These are phyloP conservation scores for Paecilomyces dactylethromorphus DNA, from an alignment of 2,329 filamentous ascomycete genomes.

Conservation along the genomic window DNA sequence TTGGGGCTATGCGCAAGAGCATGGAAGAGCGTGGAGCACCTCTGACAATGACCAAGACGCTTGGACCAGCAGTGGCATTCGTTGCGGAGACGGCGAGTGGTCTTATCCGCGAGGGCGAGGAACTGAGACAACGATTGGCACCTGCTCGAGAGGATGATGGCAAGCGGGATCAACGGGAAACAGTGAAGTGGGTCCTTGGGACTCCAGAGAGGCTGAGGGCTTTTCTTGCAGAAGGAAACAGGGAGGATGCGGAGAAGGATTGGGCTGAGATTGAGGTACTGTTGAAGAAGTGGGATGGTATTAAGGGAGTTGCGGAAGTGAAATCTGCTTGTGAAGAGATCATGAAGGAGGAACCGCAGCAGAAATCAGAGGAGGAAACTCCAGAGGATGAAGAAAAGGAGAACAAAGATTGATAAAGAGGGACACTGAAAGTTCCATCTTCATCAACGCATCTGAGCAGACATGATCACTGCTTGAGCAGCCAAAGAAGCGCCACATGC, in stretches of 20 bases:
- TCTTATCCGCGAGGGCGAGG: conserved; percentile 34
- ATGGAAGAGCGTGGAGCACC: conserved; percentile 41
- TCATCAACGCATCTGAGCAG: not conserved
- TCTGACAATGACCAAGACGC: conserved; percentile 40
- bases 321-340: conserved; percentile 31
- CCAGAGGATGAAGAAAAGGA: not conserved
- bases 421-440: not conserved
- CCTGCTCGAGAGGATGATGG: conserved; percentile 11
- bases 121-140: conserved; percentile 23
- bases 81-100: conserved; percentile 38
- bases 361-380: not conserved
- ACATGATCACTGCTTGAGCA: not conserved
- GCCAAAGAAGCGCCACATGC: not conserved
- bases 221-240: conserved; percentile 31
- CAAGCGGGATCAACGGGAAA: conserved; percentile 30
- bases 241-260: conserved; percentile 35
- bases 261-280: conserved; percentile 35
- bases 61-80: conserved; percentile 36
- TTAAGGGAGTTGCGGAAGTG: conserved; percentile 37
- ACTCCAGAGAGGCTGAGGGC: conserved; percentile 32
- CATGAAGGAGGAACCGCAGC: conserved; percentile 21
- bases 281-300: conserved; percentile 36
- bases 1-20: conserved; percentile 58
- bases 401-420: not conserved
- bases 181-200: conserved; percentile 40